Evolutionary conservation across 768 basidiomycete genomes (phyloP), one percentile per base, ranked within the genome.

Genomic region (Amanita muscaria): DNA sequence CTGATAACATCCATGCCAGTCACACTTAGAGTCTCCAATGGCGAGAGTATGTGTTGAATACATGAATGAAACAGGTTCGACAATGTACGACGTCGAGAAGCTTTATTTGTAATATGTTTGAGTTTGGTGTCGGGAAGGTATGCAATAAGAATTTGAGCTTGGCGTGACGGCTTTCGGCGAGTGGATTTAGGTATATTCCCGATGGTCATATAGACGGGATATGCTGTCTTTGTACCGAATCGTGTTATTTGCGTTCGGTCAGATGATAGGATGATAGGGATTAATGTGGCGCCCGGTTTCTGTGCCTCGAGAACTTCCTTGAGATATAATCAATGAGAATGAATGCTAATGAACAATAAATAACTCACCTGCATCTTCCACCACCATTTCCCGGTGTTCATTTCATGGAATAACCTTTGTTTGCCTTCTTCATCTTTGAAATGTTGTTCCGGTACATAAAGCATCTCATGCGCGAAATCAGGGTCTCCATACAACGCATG

Each of bases 351-450:
- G 21, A 12, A 10, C 30, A 39, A 18, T 37, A 29, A 19, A 29
- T 21, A 19, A 15, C 29, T 18, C 50, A 67, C 70, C 58, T 72
- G 69, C 2, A 60, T 60, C 14, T 33, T 19, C 70, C 70, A 72
- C 69, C 70, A 70, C 70, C 71, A 72, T 40, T 57, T 59, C 0
- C 64, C 66, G 0, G 64, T 68, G 19, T 69, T 51, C 56, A 68
- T 56, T 21, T 68, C 64, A 44, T 56, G 53, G 18, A 55, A 62
- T n/a, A 59, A 11, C 3, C 31, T 16, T n/a, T n/a, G n/a, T 3
- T 8, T 27, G 9, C 27, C 8, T 30, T 19, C 16, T 3, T 16
- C 12, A 5, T 15, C 24, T 14, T 9, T 3, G 16, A 16, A 41
- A 18, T 41, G 40, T 3, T 14, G 40, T 27, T 41, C 40, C 2